These are phyloP conservation scores for Podospora pseudopauciseta DNA, from an alignment of 495 filamentous ascomycete species.

Conservation along the genomic window DNA sequence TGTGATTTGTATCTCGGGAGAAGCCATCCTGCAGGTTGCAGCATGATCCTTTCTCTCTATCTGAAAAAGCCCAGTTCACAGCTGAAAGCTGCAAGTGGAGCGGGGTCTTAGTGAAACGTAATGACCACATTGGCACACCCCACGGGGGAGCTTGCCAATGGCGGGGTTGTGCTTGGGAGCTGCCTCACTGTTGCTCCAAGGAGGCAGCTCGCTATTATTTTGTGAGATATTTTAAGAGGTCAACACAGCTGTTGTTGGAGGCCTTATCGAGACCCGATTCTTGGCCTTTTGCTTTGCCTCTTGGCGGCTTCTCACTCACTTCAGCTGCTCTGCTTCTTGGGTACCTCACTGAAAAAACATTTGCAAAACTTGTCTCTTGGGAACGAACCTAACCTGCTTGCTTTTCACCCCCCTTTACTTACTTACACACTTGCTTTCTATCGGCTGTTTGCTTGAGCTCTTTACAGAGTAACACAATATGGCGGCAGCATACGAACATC, in stretches of 20 bases:
- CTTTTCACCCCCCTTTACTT: not conserved
- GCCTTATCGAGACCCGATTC: conserved; percentile 8
- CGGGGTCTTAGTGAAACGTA: not conserved
- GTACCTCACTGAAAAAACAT: not conserved
- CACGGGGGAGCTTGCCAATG: not conserved
- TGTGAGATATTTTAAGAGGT: not conserved
- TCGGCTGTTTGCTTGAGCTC: not conserved
- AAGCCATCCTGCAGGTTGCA: not conserved
- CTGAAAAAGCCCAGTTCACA: not conserved
- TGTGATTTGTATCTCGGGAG: not conserved
- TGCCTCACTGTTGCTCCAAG: not conserved
- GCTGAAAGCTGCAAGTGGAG: not conserved
- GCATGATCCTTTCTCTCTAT: not conserved
- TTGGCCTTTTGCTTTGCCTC: conserved; percentile 3
- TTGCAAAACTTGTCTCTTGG: not conserved
- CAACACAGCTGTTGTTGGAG: not conserved
- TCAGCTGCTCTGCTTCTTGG: not conserved
- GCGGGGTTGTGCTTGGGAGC: conserved; percentile 2
- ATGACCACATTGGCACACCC: not conserved
- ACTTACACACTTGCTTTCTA: not conserved
- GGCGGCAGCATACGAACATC: conserved; percentile 9
- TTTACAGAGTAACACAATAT: not conserved
- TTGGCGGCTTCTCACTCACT: not conserved
- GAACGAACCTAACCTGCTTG: not conserved
- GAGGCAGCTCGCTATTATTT: not conserved